Evolutionary conservation across 495 filamentous ascomycete species (phyloP).

Genomic region (Talaromyces trachyspermus): DNA sequence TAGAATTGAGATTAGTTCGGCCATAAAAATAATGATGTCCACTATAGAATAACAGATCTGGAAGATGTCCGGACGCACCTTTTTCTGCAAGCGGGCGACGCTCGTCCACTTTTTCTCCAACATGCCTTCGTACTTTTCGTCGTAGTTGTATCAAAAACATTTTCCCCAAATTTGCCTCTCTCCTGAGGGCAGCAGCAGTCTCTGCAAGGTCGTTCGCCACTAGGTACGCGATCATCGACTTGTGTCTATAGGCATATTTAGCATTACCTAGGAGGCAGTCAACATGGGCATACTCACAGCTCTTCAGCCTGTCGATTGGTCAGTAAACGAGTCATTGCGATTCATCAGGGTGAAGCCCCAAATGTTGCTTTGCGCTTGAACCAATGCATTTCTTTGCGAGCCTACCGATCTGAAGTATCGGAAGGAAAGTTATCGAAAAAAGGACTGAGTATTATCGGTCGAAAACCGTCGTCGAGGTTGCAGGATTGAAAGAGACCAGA

Average conservation of each 20-base stretch:
- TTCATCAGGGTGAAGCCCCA: too few species aligned
- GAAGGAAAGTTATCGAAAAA: too few species aligned
- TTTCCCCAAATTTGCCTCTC: slow-evolving; percentile 28
- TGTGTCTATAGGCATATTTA: slow-evolving; percentile 54
- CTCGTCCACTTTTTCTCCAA: slow-evolving; percentile 97
- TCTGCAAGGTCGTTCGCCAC: slow-evolving; percentile 60
- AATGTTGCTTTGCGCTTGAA: too few species aligned
- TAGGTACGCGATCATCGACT: slow-evolving; percentile 84
- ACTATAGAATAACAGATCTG: too few species aligned
- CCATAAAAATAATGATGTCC: too few species aligned
- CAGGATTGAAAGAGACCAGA: too few species aligned
- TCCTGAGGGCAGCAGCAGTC: slow-evolving; percentile 58
- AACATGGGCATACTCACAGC: slow-evolving; percentile 53
- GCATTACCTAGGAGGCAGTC: slow-evolving; percentile 7
- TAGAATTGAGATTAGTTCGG: neutral
- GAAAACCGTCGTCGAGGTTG: too few species aligned
- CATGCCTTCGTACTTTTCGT: slow-evolving; percentile 79
- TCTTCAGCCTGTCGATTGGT: slow-evolving; percentile 78
- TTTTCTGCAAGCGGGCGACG: slow-evolving; percentile 85
- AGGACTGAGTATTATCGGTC: too few species aligned
- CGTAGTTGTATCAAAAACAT: slow-evolving; percentile 62
- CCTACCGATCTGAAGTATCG: too few species aligned
- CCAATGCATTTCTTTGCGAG: too few species aligned
- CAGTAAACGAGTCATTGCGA: slow-evolving; percentile 77
- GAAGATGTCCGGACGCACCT: slow-evolving; percentile 52